Percentiles rank a stretch among this genome's conserved stretches.
These are phyloP conservation scores for Ophiostoma tasmaniense DNA, from an alignment of 2,329 filamentous ascomycete genomes.

Conservation along the genomic window DNA sequence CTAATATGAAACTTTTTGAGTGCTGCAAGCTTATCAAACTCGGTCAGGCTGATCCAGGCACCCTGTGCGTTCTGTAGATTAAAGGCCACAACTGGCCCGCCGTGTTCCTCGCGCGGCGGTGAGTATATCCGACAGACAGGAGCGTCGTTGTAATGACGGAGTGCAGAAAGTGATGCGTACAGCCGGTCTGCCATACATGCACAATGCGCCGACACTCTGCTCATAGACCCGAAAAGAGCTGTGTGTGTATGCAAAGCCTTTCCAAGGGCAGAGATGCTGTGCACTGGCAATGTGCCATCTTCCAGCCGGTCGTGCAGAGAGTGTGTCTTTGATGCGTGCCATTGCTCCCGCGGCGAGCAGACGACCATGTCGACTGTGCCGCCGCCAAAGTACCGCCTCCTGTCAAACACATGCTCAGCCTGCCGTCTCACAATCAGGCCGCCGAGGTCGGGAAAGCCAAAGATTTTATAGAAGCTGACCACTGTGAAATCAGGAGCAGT, in stretches of 20 bases:
- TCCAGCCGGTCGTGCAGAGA: constrained; percentile 75
- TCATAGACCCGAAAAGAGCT: constrained; percentile 63
- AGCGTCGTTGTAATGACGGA: constrained; percentile 62
- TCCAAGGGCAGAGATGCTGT: constrained; percentile 78
- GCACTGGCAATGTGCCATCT: constrained; percentile 84
- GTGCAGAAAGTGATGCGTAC: constrained; percentile 44
- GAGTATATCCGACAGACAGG: constrained; percentile 61
- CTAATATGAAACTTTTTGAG: constrained; percentile 75
- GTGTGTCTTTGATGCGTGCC: constrained; percentile 66
- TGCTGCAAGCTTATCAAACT: constrained; percentile 78
- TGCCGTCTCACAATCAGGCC: constrained; percentile 72
- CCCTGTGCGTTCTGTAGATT: constrained; percentile 64
- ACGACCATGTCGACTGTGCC: constrained; percentile 90
- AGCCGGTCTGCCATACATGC: constrained; percentile 53
- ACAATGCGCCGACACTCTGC: constrained; percentile 62
- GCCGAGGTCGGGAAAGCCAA: constrained; percentile 88
- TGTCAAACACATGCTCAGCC: constrained; percentile 53
- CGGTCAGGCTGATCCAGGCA: constrained; percentile 68
- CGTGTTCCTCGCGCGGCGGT: constrained; percentile 13
- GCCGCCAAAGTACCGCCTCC: constrained; percentile 79
- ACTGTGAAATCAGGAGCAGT: constrained; percentile 74
- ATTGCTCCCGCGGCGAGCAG: constrained; percentile 61
- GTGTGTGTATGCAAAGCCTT: constrained; percentile 62
- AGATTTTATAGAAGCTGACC: constrained; percentile 94
- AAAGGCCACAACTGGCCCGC: constrained; percentile 73